Evolutionary conservation across 176 grass and related monocot genomes (phyloP).

Genomic region (Themeda triandra): DNA sequence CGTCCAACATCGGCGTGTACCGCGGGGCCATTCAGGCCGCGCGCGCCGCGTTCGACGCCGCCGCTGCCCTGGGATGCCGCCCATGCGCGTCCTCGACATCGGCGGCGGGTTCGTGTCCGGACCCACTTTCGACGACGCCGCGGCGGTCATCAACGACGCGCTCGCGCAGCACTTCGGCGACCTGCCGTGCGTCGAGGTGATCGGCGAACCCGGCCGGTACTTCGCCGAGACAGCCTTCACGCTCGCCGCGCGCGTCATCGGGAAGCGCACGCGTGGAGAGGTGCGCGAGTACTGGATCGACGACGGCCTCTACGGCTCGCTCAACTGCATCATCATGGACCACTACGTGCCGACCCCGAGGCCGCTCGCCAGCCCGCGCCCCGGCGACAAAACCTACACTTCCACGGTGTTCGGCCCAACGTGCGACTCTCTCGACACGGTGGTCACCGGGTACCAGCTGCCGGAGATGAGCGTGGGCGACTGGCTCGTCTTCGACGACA

Average conservation of each 20-base stretch:
- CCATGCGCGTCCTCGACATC: slow-evolving; percentile 41
- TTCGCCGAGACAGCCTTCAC: neutral
- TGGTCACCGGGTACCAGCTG: slow-evolving; percentile 36
- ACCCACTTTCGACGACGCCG: slow-evolving; percentile 7
- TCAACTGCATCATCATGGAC: slow-evolving; percentile 38
- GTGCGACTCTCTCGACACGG: slow-evolving; percentile 37
- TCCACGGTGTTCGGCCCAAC: slow-evolving; percentile 47
- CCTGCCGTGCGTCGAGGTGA: neutral
- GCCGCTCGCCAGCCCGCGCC: neutral
- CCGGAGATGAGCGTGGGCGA: slow-evolving; percentile 40
- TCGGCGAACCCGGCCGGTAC: neutral
- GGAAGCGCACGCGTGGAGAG: slow-evolving; percentile 34
- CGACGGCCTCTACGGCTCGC: slow-evolving; percentile 47
- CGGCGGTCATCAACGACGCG: slow-evolving; percentile 1
- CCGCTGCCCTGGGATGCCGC: slow-evolving; percentile 15
- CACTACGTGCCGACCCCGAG: slow-evolving; percentile 28
- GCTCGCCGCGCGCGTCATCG: slow-evolving; percentile 6
- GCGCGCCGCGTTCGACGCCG: slow-evolving; percentile 27
- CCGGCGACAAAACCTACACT: neutral
- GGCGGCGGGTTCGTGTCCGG: slow-evolving; percentile 32
- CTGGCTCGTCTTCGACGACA: slow-evolving; percentile 48
- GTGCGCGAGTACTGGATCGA: slow-evolving; percentile 50
- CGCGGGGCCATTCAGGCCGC: slow-evolving; percentile 13
- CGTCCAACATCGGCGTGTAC: slow-evolving; percentile 11
- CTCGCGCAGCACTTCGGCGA: slow-evolving; percentile 21